These are phyloP conservation scores for Gossypium schwendimanii DNA, from an alignment of 441 rosid genomes.

Conservation along the genomic window DNA sequence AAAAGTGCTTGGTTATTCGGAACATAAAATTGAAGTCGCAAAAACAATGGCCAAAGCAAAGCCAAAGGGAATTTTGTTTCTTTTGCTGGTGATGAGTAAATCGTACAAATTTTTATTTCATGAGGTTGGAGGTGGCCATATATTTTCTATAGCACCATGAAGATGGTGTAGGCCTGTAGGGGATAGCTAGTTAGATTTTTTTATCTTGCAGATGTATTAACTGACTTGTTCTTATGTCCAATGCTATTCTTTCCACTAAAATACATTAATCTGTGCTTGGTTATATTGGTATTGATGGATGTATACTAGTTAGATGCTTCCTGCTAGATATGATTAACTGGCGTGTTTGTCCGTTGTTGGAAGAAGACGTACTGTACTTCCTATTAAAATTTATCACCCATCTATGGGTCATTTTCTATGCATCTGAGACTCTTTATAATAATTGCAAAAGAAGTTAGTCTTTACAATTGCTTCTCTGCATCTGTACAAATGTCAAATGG, in stretches of 20 bases:
- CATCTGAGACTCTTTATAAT: background rate
- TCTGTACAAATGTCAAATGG: background rate
- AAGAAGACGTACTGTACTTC: background rate
- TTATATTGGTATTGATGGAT: background rate
- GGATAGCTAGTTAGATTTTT: background rate
- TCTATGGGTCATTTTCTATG: background rate
- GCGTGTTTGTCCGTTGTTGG: background rate
- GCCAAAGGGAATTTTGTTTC: background rate
- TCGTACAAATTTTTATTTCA: background rate
- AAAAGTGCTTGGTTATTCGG: background rate
- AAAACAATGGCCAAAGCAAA: background rate
- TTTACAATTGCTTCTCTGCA: background rate
- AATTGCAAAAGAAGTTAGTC: background rate
- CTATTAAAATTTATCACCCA: background rate
- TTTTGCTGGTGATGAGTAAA: background rate
- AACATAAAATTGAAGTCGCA: background rate
- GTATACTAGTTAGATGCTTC: background rate
- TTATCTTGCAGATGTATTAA: background rate
- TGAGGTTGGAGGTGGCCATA: background rate
- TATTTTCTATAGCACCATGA: background rate
- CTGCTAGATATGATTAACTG: background rate
- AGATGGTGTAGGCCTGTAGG: conserved; percentile 1
- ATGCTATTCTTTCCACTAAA: background rate
- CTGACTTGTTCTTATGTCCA: background rate
- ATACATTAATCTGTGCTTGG: background rate